A percentile compares a stretch with the other conserved stretches of the same genome.
phyloP scores from a whole-genome alignment of 805 yeast genomes.

The Lipomyces yamadae region DNA sequence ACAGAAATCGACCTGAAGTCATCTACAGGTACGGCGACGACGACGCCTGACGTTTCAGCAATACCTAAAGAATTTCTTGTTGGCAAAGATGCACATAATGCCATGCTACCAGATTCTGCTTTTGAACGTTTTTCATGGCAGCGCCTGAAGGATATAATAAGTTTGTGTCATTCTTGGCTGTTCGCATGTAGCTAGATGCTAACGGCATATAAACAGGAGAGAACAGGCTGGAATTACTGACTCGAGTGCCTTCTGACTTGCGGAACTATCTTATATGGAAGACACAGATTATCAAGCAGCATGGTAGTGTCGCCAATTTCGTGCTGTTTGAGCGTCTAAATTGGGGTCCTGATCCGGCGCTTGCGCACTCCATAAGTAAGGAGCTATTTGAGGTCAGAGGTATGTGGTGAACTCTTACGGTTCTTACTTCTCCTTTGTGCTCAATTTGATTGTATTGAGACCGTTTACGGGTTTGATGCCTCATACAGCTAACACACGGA shows the following conservation, averaged over 20 bases:
- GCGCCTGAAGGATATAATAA: constrained; percentile 39
- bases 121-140: constrained; percentile 41
- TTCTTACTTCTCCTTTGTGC: not conserved
- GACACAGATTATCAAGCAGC: constrained; percentile 20
- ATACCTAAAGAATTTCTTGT: constrained; percentile 7
- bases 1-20: not conserved
- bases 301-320: constrained; percentile 42
- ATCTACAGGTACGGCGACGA: not conserved
- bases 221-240: constrained; percentile 38
- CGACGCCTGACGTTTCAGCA: not conserved
- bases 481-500: not conserved
- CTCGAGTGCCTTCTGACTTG: constrained; percentile 41
- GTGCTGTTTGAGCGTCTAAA: constrained; percentile 38
- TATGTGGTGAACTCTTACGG: constrained; percentile 6
- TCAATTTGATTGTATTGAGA: not conserved
- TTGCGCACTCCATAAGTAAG: constrained; percentile 16
- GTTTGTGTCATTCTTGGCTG: constrained; percentile 17
- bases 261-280: constrained; percentile 41
- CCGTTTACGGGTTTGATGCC: not conserved
- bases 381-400: constrained; percentile 35
- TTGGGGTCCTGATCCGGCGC: constrained; percentile 40
- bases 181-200: not conserved
- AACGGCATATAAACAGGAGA: constrained; percentile 16
- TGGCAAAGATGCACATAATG: constrained; percentile 26
- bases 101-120: constrained; percentile 31